Conservation (phyloP, 768 basidiomycete species). For the Lenzites betulinus region DNA sequence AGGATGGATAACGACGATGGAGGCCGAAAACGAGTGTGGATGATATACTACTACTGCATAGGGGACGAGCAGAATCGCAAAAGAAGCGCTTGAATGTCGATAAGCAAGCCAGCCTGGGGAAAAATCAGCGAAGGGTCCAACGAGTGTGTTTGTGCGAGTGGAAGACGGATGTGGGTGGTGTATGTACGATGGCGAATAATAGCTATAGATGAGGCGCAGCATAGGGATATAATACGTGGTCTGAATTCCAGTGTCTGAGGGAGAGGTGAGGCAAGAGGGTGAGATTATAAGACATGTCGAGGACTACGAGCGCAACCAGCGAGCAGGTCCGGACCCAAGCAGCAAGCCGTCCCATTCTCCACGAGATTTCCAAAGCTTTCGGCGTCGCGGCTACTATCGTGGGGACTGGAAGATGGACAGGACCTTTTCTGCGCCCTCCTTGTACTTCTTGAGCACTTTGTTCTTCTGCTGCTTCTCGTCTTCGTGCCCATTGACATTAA, state of each 20-base stretch:
- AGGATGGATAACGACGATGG: background rate
- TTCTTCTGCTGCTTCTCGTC: constrained; percentile 60
- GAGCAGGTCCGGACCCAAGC: background rate
- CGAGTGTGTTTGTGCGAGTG: constrained; percentile 12
- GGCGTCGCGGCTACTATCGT: constrained; percentile 32
- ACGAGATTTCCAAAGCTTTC: background rate
- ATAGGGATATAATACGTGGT: constrained; percentile 21
- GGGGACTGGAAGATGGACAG: constrained; percentile 80
- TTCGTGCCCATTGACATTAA: constrained; percentile 23
- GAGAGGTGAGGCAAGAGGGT: constrained; percentile 5
- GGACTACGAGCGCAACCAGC: constrained; percentile 8
- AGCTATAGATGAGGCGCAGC: constrained; percentile 30
- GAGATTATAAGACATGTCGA: constrained; percentile 18
- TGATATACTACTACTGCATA: constrained; percentile 8
- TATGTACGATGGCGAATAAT: constrained; percentile 19
- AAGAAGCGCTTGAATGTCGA: background rate
- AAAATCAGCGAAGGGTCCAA: constrained; percentile 16
- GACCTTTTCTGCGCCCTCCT: constrained; percentile 85
- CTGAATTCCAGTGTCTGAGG: constrained; percentile 13
- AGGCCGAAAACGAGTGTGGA: background rate
- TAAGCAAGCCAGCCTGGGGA: constrained; percentile 9
- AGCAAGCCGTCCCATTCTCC: background rate
- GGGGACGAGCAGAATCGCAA: background rate
- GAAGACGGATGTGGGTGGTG: constrained; percentile 7
- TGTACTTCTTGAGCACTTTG: constrained; percentile 84